Percentiles rank a stretch among this genome's conserved stretches.
These are phyloP conservation scores for Blastobotrys malaysiensis DNA, from an alignment of 1,139 yeast genomes.

Conservation along the genomic window DNA sequence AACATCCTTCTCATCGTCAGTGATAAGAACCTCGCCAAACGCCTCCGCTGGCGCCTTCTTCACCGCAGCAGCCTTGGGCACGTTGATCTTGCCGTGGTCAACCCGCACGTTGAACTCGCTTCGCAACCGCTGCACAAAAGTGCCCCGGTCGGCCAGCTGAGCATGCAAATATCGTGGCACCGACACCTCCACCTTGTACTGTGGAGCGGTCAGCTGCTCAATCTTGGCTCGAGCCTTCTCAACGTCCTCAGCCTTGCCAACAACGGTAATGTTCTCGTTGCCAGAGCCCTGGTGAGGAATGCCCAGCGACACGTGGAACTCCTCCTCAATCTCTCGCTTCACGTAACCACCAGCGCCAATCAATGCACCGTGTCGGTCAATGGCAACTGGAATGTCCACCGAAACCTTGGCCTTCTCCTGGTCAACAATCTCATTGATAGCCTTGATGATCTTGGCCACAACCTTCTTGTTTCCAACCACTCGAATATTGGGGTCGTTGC, in stretches of 20 bases:
- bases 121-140: constrained; percentile 54
- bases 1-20: constrained; percentile 19
- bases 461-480: constrained; percentile 72
- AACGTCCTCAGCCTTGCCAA: constrained; percentile 32
- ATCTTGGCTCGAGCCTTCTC: constrained; percentile 33
- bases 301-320: constrained; percentile 55
- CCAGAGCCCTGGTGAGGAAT: constrained; percentile 55
- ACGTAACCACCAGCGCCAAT: constrained; percentile 80
- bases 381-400: constrained; percentile 57
- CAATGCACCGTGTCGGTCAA: constrained; percentile 68
- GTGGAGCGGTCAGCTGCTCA: constrained; percentile 34
- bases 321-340: constrained; percentile 68
- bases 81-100: constrained; percentile 46
- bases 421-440: constrained; percentile 58
- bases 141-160: constrained; percentile 64
- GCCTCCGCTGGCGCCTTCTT: constrained; percentile 35
- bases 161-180: constrained; percentile 58
- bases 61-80: constrained; percentile 26
- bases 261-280: constrained; percentile 30
- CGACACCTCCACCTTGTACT: constrained; percentile 41
- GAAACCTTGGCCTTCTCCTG: constrained; percentile 59
- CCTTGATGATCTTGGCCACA: constrained; percentile 64
- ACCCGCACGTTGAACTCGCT: constrained; percentile 54
- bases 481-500: constrained; percentile 53
- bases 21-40: constrained; percentile 37